These are phyloP conservation scores for Urostyla sp. DNA, from an alignment of 73 alveolate species.

Conservation along the genomic window DNA sequence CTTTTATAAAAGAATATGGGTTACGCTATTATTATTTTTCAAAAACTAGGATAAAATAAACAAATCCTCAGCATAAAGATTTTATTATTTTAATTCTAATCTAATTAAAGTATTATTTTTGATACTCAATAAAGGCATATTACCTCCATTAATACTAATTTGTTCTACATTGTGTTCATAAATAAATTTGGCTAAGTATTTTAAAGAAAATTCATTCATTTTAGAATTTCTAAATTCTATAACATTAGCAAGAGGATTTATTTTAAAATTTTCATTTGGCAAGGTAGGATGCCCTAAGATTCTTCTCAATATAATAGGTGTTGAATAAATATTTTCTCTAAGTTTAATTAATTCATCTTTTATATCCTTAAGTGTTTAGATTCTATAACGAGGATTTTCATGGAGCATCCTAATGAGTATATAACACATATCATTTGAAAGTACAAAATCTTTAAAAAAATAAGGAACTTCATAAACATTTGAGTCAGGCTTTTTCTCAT, in stretches of 20 bases:
- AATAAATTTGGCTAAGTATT: conserved; percentile 66
- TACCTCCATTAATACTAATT: conserved; percentile 65
- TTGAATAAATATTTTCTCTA: conserved; percentile 54
- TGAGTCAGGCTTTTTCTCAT: conserved; percentile 59
- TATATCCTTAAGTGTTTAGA: conserved; percentile 36
- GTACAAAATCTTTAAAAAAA: conserved; percentile 58
- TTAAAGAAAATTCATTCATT: conserved; percentile 63
- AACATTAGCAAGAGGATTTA: conserved; percentile 19
- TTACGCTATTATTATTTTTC: conserved; percentile 37
- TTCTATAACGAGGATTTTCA: conserved; percentile 53
- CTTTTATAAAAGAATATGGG: conserved; percentile 50
- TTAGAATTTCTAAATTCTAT: conserved; percentile 40
- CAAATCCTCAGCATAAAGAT: conserved; percentile 61
- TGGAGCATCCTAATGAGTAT: conserved; percentile 62
- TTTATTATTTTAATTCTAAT: conserved; percentile 38
- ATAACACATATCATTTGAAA: conserved; percentile 75
- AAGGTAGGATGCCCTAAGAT: conserved; percentile 71
- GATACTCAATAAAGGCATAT: conserved; percentile 50
- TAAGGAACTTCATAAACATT: conserved; percentile 68
- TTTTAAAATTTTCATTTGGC: conserved; percentile 39
- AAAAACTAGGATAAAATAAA: conserved; percentile 57
- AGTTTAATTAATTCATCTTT: conserved; percentile 54
- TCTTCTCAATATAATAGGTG: conserved; percentile 63
- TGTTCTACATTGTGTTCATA: conserved; percentile 46
- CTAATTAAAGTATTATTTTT: conserved; percentile 47